Percentiles rank a stretch among this genome's conserved stretches.
phyloP scores from a whole-genome alignment of 495 filamentous ascomycete species.

The Tuber umbilicatum region DNA sequence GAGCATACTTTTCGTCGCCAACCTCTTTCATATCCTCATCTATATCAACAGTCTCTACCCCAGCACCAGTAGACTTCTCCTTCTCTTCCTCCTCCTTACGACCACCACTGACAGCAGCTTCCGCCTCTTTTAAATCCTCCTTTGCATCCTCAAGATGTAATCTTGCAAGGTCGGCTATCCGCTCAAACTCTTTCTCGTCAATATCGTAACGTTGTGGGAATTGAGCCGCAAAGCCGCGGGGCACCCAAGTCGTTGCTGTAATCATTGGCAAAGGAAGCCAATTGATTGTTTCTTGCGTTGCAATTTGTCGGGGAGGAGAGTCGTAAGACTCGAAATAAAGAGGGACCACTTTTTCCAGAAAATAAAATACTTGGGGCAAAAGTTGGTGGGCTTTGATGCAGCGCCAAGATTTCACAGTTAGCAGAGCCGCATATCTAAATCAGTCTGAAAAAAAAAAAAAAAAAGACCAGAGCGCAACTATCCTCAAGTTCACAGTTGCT shows the following conservation, averaged over 20 bases:
- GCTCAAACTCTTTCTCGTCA: slow-evolving; percentile 83
- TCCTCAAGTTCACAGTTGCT: not conserved
- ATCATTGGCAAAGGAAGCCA: slow-evolving; percentile 57
- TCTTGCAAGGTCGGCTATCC: slow-evolving; percentile 82
- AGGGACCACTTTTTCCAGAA: not conserved
- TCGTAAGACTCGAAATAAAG: not conserved
- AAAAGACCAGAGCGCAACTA: not conserved
- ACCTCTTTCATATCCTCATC: slow-evolving; percentile 38
- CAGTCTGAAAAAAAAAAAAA: slow-evolving; percentile 18
- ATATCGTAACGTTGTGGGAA: slow-evolving; percentile 87
- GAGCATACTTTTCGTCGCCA: slow-evolving; percentile 21
- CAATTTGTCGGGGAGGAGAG: not conserved
- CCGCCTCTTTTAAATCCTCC: slow-evolving; percentile 58
- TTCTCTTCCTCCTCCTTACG: slow-evolving; percentile 4
- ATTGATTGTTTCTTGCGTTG: not conserved
- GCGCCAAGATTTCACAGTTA: slow-evolving; percentile 20
- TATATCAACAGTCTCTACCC: slow-evolving; percentile 41
- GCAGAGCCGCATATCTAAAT: not conserved
- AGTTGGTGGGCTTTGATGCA: slow-evolving; percentile 14
- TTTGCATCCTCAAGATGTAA: slow-evolving; percentile 88
- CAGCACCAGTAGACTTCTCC: slow-evolving; percentile 47
- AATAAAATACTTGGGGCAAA: not conserved
- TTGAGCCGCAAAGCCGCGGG: slow-evolving; percentile 82
- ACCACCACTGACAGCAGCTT: slow-evolving; percentile 12
- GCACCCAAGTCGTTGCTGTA: slow-evolving; percentile 88